phyloP scores from a whole-genome alignment of 1,284 basidiomycete genomes.

The Sporisorium graminicola region DNA sequence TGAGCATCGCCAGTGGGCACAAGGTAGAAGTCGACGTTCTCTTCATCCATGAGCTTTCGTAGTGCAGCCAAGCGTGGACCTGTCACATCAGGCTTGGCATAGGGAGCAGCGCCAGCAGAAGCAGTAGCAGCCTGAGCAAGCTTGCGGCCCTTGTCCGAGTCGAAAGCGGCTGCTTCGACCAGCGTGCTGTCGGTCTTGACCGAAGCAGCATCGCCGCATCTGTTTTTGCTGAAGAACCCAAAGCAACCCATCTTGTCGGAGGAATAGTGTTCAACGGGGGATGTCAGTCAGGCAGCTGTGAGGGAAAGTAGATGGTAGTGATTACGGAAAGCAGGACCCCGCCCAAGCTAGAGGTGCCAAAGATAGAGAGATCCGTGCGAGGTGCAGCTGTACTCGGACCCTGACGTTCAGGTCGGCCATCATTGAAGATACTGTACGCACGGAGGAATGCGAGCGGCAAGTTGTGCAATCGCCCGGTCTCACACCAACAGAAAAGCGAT shows the following conservation, averaged over 20 bases:
- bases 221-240: conserved; percentile 29
- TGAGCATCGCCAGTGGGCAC: conserved; percentile 89
- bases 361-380: conserved; percentile 6
- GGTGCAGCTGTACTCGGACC: conserved; percentile 9
- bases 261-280: neutral
- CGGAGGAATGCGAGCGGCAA: neutral
- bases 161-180: conserved; percentile 23
- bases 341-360: neutral
- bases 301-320: neutral
- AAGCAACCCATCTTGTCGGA: conserved; percentile 45
- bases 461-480: neutral
- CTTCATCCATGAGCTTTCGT: conserved; percentile 52
- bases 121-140: neutral
- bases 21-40: conserved; percentile 69
- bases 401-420: conserved; percentile 6
- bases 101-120: neutral
- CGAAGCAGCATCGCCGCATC: conserved; percentile 29
- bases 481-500: no score
- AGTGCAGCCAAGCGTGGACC: conserved; percentile 74
- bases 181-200: conserved; percentile 40
- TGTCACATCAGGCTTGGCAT: conserved; percentile 34
- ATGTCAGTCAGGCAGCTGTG: neutral
- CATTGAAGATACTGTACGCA: no score
- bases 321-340: neutral
- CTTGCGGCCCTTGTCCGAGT: conserved; percentile 27